Conservation (phyloP, 257 asterid genomes). For the Vinca minor region DNA sequence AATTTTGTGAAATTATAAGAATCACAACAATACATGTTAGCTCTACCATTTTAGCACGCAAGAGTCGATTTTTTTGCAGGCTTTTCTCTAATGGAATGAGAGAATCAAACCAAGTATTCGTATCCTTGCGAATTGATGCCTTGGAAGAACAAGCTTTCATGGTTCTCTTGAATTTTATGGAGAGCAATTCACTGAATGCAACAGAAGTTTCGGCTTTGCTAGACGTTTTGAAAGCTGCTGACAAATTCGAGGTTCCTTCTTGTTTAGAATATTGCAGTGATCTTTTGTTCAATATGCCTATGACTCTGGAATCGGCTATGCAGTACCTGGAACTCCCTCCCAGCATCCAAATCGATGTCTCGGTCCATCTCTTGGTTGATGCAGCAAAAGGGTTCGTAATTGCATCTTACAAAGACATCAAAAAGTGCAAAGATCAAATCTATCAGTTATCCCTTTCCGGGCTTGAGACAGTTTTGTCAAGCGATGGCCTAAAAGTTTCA, state of each 20-base stretch:
- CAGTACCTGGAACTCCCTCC: slow-evolving; percentile 1
- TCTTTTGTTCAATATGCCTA: slow-evolving; percentile 1
- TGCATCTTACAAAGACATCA: slow-evolving; percentile 5
- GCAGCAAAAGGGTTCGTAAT: slow-evolving; percentile 6
- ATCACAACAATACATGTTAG: not conserved
- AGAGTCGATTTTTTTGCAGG: slow-evolving; percentile 6
- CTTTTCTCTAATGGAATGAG: slow-evolving; percentile 10
- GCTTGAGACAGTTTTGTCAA: slow-evolving; percentile 5
- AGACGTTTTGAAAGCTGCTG: slow-evolving; percentile 3
- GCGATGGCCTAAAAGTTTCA: slow-evolving; percentile 7
- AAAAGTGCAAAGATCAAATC: not conserved
- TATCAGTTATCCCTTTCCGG: slow-evolving; percentile 1
- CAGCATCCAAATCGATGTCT: not conserved
- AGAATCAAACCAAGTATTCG: not conserved
- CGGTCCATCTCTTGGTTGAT: not conserved
- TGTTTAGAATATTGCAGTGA: slow-evolving; percentile 1
- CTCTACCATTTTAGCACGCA: not conserved
- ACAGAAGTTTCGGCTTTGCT: not conserved
- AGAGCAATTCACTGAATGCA: not conserved
- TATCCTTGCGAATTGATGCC: slow-evolving; percentile 2
- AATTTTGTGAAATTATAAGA: not conserved
- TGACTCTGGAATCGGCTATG: slow-evolving; percentile 1
- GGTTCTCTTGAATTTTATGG: slow-evolving; percentile 11
- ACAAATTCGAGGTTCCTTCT: slow-evolving; percentile 6
- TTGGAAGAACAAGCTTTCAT: slow-evolving; percentile 7